A percentile compares a stretch with the other conserved stretches of the same genome.
Conservation (phyloP, 2,329 filamentous ascomycete species). For the Sarocladiaceae sp. region DNA sequence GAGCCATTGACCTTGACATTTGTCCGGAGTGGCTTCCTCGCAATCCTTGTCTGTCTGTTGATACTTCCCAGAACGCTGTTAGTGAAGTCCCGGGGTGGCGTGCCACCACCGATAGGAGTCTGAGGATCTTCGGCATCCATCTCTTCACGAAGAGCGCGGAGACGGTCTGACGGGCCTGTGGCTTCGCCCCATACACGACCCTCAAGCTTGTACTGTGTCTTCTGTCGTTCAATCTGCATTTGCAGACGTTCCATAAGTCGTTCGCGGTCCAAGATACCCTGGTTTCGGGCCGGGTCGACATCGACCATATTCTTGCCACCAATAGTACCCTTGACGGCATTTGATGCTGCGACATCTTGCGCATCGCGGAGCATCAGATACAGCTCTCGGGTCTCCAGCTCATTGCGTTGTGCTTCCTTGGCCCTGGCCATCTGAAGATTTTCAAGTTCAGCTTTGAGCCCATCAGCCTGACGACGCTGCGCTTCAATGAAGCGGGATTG, state of each 20-base stretch:
- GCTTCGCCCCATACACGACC: conserved; percentile 82
- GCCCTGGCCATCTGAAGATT: conserved; percentile 79
- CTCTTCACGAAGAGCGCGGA: conserved; percentile 85
- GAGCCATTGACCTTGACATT: conserved; percentile 11
- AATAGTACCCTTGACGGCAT: conserved; percentile 52
- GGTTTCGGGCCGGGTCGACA: conserved; percentile 69
- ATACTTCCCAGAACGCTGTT: conserved; percentile 71
- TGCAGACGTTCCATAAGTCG: conserved; percentile 88
- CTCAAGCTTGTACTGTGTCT: conserved; percentile 96
- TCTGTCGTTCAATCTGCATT: conserved; percentile 91
- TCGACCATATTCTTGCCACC: conserved; percentile 39
- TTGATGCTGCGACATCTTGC: conserved; percentile 89
- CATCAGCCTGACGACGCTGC: conserved; percentile 77
- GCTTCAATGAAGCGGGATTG: conserved; percentile 87
- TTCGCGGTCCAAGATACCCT: conserved; percentile 89
- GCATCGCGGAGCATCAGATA: conserved; percentile 98
- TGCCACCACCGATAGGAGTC: conserved; percentile 41
- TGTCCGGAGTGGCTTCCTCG: conserved; percentile 45
- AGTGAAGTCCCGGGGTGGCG: conserved; percentile 57
- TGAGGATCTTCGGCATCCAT: conserved; percentile 61
- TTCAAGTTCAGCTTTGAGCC: conserved; percentile 81
- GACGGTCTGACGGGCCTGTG: conserved; percentile 79
- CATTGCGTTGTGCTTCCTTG: conserved; percentile 88
- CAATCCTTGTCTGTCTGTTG: conserved; percentile 51
- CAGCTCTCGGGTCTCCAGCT: conserved; percentile 90